Percentiles rank a stretch among this genome's conserved stretches.
Evolutionary conservation across 768 basidiomycete species (phyloP).

Genomic region (Pleurotus sapidus): DNA sequence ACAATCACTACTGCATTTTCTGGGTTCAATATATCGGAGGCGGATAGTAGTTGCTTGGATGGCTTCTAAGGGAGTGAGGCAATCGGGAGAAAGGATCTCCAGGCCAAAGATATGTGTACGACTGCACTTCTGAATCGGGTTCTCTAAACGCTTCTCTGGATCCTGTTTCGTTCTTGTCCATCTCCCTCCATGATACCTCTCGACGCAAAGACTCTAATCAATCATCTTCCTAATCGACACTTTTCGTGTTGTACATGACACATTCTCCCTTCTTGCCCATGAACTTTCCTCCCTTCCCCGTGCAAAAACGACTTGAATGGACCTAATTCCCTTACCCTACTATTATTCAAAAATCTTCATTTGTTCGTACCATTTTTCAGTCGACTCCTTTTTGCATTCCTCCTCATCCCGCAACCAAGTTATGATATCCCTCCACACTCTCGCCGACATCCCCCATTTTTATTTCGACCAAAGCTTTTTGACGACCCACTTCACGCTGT

Average conservation of each 20-base stretch:
- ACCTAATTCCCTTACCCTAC: background rate
- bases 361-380: background rate
- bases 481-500: background rate
- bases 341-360: background rate
- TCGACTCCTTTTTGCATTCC: background rate
- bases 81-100: too few relatives aligned
- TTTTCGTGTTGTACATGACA: background rate
- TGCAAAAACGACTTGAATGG: background rate
- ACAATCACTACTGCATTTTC: background rate
- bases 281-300: background rate
- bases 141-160: too few relatives aligned
- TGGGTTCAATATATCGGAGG: constrained; percentile 2
- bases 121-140: too few relatives aligned
- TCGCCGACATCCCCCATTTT: background rate
- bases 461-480: too few relatives aligned
- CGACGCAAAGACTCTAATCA: background rate
- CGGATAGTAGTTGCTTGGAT: constrained; percentile 6
- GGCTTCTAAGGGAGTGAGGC: constrained; percentile 2
- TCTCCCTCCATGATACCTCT: background rate
- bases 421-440: background rate
- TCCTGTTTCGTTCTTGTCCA: background rate
- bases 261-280: background rate
- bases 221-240: constrained; percentile 2
- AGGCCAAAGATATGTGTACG: too few relatives aligned
- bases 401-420: background rate